Evolutionary conservation across 768 basidiomycete species (phyloP).

Genomic region (Leccinum subtestaceum): DNA sequence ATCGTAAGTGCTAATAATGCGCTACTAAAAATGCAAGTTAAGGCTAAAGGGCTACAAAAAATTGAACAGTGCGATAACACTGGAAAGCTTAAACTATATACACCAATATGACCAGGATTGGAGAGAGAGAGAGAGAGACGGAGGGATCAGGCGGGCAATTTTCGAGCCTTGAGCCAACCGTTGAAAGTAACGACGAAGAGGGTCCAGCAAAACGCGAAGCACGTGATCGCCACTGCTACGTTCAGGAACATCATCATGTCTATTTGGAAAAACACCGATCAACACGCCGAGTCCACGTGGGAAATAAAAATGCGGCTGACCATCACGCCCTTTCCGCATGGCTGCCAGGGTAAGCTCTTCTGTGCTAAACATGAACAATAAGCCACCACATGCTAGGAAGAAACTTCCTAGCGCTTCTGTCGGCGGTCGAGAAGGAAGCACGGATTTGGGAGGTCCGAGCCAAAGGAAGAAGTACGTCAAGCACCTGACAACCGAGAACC

Average conservation of each 20-base stretch:
- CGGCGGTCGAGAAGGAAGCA: conserved; percentile 89
- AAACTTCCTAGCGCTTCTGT: conserved; percentile 89
- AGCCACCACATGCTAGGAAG: conserved; percentile 82
- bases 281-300: conserved; percentile 1
- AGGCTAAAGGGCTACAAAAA: background rate
- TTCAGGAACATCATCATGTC: conserved; percentile 91
- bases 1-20: background rate
- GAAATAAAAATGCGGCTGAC: conserved; percentile 36
- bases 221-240: conserved; percentile 81
- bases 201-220: conserved; percentile 84
- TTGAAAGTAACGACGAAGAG: conserved; percentile 74
- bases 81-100: background rate
- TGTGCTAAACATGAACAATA: conserved; percentile 86
- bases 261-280: conserved; percentile 22
- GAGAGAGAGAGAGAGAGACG: no score
- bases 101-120: background rate
- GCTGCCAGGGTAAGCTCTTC: conserved; percentile 89
- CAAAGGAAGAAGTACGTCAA: conserved; percentile 95
- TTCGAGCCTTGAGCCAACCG: conserved; percentile 66
- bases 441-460: conserved; percentile 77
- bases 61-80: background rate
- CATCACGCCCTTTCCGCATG: conserved; percentile 87
- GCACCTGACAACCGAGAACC: conserved; percentile 74
- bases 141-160: conserved; percentile 18
- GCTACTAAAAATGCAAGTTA: background rate